Evolutionary conservation across 108 stramenopile genomes (phyloP).

Genomic region (Cyclotella sp.): DNA sequence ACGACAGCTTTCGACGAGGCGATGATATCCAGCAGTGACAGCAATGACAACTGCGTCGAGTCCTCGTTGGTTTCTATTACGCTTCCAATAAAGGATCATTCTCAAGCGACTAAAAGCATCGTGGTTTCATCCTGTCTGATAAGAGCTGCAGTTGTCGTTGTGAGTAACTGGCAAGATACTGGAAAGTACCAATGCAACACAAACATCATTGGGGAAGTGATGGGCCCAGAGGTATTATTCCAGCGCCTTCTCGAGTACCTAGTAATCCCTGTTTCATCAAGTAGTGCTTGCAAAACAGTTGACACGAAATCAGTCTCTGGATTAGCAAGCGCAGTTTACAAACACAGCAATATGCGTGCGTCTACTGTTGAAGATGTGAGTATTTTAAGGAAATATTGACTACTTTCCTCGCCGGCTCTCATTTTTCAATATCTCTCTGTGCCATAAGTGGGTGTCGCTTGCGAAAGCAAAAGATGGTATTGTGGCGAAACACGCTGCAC

Average conservation of each 20-base stretch:
- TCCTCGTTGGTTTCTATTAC: slow-evolving; percentile 2
- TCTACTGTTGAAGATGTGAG: slow-evolving; percentile 69
- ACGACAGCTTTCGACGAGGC: slow-evolving; percentile 48
- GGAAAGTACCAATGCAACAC: slow-evolving; percentile 5
- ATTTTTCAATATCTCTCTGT: not conserved
- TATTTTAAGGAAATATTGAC: not conserved
- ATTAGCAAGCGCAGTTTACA: slow-evolving; percentile 58
- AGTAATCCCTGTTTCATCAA: slow-evolving; percentile 7
- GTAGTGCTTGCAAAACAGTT: too few species aligned
- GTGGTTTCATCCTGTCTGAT: slow-evolving; percentile 7
- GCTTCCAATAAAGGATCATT: not conserved
- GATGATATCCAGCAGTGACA: not conserved
- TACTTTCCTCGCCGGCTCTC: not conserved
- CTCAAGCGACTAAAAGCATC: not conserved
- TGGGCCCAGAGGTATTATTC: not conserved
- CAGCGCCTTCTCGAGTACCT: slow-evolving; percentile 19
- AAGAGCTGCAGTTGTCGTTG: slow-evolving; percentile 25
- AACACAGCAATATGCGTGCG: slow-evolving; percentile 35
- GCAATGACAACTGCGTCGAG: too few species aligned
- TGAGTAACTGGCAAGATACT: slow-evolving; percentile 35
- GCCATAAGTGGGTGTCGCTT: slow-evolving; percentile 70
- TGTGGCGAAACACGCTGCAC: slow-evolving; percentile 69
- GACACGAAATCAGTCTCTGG: slow-evolving; percentile 20
- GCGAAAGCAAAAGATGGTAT: slow-evolving; percentile 64
- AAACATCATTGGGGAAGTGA: not conserved